phyloP scores from a whole-genome alignment of 768 basidiomycete species.

The Suillus americanus region DNA sequence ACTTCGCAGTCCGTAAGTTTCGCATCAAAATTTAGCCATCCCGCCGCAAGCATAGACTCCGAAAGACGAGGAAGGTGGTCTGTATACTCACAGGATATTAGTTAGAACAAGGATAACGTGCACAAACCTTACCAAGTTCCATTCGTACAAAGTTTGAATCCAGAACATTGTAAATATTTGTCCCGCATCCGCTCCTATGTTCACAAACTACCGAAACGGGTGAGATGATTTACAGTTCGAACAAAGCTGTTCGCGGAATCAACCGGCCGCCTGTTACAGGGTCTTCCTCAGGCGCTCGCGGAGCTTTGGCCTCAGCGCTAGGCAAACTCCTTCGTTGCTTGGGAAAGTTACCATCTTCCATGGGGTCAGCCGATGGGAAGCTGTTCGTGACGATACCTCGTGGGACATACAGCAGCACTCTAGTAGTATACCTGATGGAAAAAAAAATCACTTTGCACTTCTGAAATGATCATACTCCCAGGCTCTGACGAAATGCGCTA shows the following conservation, averaged over 20 bases:
- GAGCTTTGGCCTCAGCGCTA: neutral
- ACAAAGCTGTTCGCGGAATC: conserved; percentile 1
- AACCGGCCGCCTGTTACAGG: neutral
- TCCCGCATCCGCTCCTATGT: neutral
- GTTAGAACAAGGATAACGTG: too few relatives aligned
- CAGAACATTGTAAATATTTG: neutral
- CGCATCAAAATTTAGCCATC: conserved; percentile 6
- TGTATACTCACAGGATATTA: neutral
- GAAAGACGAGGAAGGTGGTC: conserved; percentile 1
- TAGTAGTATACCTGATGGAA: too few relatives aligned
- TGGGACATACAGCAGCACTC: neutral
- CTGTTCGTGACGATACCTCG: neutral
- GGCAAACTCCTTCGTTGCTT: conserved; percentile 1
- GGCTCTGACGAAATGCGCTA: neutral
- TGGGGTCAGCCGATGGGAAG: neutral
- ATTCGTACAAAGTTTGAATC: conserved; percentile 1
- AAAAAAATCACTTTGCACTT: neutral
- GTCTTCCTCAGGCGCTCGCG: neutral
- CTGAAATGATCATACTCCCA: neutral
- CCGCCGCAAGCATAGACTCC: neutral
- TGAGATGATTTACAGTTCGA: conserved; percentile 8
- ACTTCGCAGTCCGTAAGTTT: conserved; percentile 10
- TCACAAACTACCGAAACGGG: conserved; percentile 1
- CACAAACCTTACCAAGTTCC: neutral
- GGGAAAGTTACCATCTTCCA: neutral